Conservation (phyloP, 306 rosid genomes). For the Citrullus mucosospermus region DNA sequence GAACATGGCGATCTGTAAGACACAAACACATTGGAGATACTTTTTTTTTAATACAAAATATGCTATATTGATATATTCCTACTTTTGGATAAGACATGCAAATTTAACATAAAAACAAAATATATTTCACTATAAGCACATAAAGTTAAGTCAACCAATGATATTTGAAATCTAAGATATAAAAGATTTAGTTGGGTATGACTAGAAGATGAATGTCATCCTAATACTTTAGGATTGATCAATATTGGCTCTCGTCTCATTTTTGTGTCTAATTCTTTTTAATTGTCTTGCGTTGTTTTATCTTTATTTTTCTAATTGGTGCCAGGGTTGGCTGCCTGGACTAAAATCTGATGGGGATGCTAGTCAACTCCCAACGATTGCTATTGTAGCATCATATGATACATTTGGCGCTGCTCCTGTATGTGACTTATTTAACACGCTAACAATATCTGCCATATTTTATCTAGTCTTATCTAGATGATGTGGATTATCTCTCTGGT, state of each 20-base stretch:
- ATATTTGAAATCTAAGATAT: too few species aligned
- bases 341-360: constrained; percentile 73
- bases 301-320: constrained; percentile 12
- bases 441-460: constrained; percentile 7
- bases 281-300: background rate
- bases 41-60: too few species aligned
- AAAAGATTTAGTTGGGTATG: too few species aligned
- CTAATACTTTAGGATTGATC: too few species aligned
- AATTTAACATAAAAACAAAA: too few species aligned
- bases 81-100: too few species aligned
- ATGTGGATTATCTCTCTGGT: constrained; percentile 17
- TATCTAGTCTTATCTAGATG: constrained; percentile 14
- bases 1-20: too few species aligned
- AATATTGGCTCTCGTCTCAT: background rate
- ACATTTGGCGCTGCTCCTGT: constrained; percentile 98
- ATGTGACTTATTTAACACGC: constrained; percentile 23
- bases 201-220: too few species aligned
- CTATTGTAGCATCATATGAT: constrained; percentile 96
- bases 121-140: too few species aligned
- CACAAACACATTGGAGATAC: too few species aligned
- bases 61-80: too few species aligned
- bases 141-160: too few species aligned
- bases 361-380: constrained; percentile 90
- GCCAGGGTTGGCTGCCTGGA: constrained; percentile 98
- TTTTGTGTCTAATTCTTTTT: background rate